Base-by-base conservation (phyloP, 1,139 yeast species). In the Yamadazyma taylorii region DNA sequence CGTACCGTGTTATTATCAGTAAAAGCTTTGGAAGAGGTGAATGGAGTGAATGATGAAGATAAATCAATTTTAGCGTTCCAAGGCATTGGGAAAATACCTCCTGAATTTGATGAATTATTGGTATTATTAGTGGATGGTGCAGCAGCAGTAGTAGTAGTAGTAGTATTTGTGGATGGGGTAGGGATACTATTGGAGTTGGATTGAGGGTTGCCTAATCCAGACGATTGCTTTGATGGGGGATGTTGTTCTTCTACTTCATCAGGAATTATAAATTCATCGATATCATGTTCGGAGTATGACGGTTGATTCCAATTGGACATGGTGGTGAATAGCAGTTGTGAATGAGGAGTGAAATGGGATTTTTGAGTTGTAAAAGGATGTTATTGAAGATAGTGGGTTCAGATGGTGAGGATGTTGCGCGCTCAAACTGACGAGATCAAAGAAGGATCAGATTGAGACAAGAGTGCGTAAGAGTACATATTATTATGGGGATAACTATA, bases 1-100 rank as follows among this genome's bases (percentile, higher is more conserved):
- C 76, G 74, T 21, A 84, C 70, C 38, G 75, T 75, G 46, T 78
- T 81, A 45, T 77, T 75, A 9, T 66, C 68, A 10, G 66, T 61
- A 34, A 71, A 52, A 10, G 53, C 48, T 22, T 51, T 40, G 5
- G 59, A 47, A 16, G 56, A 46, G 5, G 59, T 52, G 44, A 69
- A 69, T 6, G 74, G 72, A 10, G 68, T 54, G 45, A 68, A 69
- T 7, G 71, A 51, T 6, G 66, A 53, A 2, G 72, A 64, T 33
- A 71, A 56, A 43, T 69, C 74, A 5, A 70, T 69, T 37, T 61
- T 66, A 26, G 80, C 34, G 32, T 35, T 45, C 50, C 51, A 47
- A 4, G 48, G 48, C 13, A 44, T 30, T 6, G 42, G 13, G 34
- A 33, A 14, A 17, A 17, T 29, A 24, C 32, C 30, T 11, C 17